These are phyloP conservation scores for Metschnikowia gelsemii DNA, from an alignment of 805 yeast genomes.

Conservation along the genomic window DNA sequence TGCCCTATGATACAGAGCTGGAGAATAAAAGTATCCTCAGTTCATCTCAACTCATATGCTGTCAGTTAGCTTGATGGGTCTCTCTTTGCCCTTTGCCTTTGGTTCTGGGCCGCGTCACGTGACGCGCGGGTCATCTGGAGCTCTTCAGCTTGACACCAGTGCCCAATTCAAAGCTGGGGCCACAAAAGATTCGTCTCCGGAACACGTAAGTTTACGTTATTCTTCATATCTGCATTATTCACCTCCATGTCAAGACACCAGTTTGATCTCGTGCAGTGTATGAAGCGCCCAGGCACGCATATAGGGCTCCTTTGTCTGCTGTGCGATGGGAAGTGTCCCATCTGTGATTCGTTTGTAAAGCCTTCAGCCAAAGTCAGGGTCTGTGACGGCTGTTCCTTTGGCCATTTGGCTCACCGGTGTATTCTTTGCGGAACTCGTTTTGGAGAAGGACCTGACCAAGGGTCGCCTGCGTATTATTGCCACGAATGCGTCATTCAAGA, in stretches of 20 bases:
- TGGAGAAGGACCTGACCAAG: slow-evolving; percentile 45
- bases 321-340: slow-evolving; percentile 91
- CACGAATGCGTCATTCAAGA: slow-evolving; percentile 78
- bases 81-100: no score
- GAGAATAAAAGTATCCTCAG: no score
- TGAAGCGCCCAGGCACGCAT: slow-evolving; percentile 77
- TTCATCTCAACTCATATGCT: no score
- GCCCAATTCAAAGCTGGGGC: no score
- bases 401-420: slow-evolving; percentile 62
- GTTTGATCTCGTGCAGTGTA: slow-evolving; percentile 76
- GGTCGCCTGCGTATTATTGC: slow-evolving; percentile 68
- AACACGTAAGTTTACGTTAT: no score
- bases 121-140: no score
- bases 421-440: slow-evolving; percentile 75
- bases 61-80: no score
- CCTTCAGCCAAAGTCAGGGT: slow-evolving; percentile 65
- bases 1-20: no score
- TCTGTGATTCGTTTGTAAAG: slow-evolving; percentile 81
- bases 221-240: neutral
- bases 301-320: slow-evolving; percentile 73
- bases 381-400: slow-evolving; percentile 85
- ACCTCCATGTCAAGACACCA: slow-evolving; percentile 81
- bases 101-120: no score
- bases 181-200: no score
- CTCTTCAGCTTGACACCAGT: no score